A percentile compares a stretch with the other conserved stretches of the same genome.
Evolutionary conservation across 345 rosid genomes (phyloP).

Genomic region (Lenwebbia sp.): DNA sequence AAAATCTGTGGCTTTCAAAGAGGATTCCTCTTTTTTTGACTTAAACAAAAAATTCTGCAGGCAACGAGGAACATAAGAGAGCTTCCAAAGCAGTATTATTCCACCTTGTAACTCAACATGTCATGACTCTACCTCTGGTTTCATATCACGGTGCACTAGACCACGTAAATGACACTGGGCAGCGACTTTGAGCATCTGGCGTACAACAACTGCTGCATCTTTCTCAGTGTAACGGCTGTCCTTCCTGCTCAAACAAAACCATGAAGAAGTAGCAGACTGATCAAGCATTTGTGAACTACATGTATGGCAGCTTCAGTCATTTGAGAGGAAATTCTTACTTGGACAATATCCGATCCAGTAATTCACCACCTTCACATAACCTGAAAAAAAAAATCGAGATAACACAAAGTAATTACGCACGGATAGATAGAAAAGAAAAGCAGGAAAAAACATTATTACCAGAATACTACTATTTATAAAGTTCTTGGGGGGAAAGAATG

Average conservation of each 20-base stretch:
- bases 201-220: constrained; percentile 81
- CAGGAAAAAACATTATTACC: not conserved
- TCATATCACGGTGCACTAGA: constrained; percentile 47
- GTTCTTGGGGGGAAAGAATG: not conserved
- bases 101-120: not conserved
- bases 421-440: not conserved
- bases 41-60: constrained; percentile 41
- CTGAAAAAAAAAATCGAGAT: constrained; percentile 1
- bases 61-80: not conserved
- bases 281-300: not conserved
- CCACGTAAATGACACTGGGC: constrained; percentile 43
- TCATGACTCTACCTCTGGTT: constrained; percentile 31
- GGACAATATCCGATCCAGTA: constrained; percentile 36
- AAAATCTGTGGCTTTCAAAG: constrained; percentile 45
- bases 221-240: constrained; percentile 58
- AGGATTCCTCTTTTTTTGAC: constrained; percentile 29
- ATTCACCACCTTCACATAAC: constrained; percentile 47
- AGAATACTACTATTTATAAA: not conserved
- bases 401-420: not conserved
- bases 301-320: not conserved
- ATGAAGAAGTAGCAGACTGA: not conserved
- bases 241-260: constrained; percentile 12
- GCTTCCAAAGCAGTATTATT: not conserved
- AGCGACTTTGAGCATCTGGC: constrained; percentile 76
- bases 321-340: constrained; percentile 6